Evolutionary conservation across 192 early-diverging fungal species (phyloP).

Genomic region (Linnemannia exigua): DNA sequence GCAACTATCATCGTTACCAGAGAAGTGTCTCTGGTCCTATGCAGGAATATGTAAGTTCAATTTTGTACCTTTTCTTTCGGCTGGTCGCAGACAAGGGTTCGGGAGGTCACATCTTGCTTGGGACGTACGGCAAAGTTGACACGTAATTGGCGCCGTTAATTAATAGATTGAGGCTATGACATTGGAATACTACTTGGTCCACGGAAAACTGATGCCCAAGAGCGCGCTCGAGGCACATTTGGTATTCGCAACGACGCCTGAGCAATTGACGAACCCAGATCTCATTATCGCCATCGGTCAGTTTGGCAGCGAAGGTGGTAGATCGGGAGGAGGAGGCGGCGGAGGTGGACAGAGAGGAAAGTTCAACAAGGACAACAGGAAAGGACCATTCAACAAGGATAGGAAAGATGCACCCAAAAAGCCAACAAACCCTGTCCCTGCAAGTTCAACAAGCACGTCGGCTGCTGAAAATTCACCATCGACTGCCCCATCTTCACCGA

Average conservation of each 20-base stretch:
- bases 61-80: background rate
- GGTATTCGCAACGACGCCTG: constrained; percentile 28
- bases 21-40: constrained; percentile 45
- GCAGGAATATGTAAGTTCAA: constrained; percentile 55
- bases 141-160: background rate
- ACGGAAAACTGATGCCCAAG: constrained; percentile 50
- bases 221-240: constrained; percentile 36
- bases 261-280: constrained; percentile 33
- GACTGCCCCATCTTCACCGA: background rate
- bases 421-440: background rate
- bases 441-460: background rate
- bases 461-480: background rate
- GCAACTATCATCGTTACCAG: constrained; percentile 52
- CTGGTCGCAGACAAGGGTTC: background rate
- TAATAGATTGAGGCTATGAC: constrained; percentile 54
- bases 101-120: background rate
- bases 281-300: constrained; percentile 42
- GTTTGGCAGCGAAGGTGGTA: constrained; percentile 11
- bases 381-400: constrained; percentile 33
- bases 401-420: background rate
- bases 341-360: constrained; percentile 17
- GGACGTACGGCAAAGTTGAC: too few species aligned
- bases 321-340: constrained; percentile 9
- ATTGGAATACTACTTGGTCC: constrained; percentile 46
- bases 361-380: constrained; percentile 28